These are phyloP conservation scores for Corylus americana DNA, from an alignment of 306 rosid species.

Conservation along the genomic window DNA sequence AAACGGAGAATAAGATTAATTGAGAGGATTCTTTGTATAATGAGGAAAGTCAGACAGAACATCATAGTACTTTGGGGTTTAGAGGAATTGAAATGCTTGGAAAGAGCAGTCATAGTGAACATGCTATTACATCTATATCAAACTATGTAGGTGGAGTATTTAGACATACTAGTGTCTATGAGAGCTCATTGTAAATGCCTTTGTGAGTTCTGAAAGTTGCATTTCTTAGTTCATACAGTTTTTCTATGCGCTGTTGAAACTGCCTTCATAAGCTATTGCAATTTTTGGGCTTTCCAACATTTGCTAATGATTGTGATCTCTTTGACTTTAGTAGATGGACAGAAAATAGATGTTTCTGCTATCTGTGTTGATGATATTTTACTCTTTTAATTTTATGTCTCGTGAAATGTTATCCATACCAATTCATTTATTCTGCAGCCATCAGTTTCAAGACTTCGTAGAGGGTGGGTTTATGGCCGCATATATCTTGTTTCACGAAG, in stretches of 20 bases:
- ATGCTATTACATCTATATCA: not conserved
- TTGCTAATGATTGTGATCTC: not conserved
- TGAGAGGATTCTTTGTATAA: not conserved
- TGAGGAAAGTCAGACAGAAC: not conserved
- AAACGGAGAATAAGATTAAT: slow-evolving; percentile 1
- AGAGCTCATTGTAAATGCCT: not conserved
- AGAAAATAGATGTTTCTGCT: not conserved
- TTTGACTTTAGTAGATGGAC: not conserved
- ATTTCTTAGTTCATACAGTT: not conserved
- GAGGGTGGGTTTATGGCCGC: slow-evolving; percentile 88
- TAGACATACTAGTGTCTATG: not conserved
- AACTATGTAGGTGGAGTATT: not conserved
- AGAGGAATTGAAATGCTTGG: slow-evolving; percentile 5
- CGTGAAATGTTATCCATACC: not conserved
- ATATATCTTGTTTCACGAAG: slow-evolving; percentile 68
- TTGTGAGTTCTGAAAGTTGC: not conserved
- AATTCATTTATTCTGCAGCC: slow-evolving; percentile 47
- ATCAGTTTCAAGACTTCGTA: slow-evolving; percentile 59
- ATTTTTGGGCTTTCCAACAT: not conserved
- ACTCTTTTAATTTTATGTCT: not conserved
- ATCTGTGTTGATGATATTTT: not conserved
- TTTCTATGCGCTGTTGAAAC: not conserved
- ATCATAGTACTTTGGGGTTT: not conserved
- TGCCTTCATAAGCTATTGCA: not conserved
- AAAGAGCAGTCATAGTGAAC: not conserved